A percentile compares a stretch with the other conserved stretches of the same genome.
phyloP scores from a whole-genome alignment of 768 basidiomycete species.

The Rickenella mellea region DNA sequence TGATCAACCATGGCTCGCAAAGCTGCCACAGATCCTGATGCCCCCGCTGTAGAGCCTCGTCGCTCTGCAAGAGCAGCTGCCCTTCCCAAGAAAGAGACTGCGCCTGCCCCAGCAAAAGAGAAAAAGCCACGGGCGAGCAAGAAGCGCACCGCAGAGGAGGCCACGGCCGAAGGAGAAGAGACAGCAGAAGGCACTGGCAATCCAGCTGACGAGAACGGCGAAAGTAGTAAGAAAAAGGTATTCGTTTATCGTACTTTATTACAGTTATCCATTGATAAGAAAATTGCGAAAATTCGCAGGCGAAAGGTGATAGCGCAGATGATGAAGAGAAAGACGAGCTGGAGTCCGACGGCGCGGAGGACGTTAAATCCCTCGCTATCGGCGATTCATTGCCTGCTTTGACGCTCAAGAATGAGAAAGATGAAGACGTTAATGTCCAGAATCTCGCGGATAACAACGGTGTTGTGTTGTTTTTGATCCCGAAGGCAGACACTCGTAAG shows the following conservation, averaged over 20 bases:
- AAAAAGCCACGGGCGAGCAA: neutral
- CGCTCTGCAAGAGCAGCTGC: no score
- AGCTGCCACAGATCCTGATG: no score
- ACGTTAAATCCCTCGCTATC: conserved; percentile 39
- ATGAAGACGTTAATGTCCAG: conserved; percentile 62
- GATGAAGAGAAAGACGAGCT: conserved; percentile 9
- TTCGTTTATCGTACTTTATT: neutral
- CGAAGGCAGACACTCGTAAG: conserved; percentile 80
- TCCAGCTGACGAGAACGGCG: conserved; percentile 4
- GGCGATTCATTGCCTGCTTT: conserved; percentile 71
- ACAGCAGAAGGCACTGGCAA: conserved; percentile 3
- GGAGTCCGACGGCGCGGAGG: conserved; percentile 13
- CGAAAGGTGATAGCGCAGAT: conserved; percentile 3
- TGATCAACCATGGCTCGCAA: no score
- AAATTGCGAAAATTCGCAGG: conserved; percentile 1
- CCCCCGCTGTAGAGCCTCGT: no score
- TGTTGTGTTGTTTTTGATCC: conserved; percentile 73
- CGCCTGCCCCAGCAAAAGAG: neutral
- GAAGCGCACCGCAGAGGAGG: neutral
- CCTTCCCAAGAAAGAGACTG: no score
- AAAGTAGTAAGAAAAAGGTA: neutral
- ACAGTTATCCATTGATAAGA: neutral
- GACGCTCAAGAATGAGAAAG: conserved; percentile 77
- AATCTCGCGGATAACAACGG: conserved; percentile 61
- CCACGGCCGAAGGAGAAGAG: conserved; percentile 2